phyloP scores from a whole-genome alignment of 306 rosid genomes.

The Sindora glabra region DNA sequence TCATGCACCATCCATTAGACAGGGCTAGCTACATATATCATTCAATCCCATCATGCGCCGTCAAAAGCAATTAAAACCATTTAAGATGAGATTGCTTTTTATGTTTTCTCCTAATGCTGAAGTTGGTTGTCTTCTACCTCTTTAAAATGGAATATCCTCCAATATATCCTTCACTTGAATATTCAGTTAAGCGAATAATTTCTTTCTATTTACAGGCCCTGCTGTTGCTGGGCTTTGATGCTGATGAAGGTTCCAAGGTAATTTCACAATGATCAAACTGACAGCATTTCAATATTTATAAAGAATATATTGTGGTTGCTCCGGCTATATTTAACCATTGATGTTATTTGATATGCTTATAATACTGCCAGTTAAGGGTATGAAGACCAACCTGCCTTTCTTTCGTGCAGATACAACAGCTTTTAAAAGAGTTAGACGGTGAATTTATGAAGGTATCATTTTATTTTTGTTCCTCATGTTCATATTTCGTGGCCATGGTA shows the following conservation, averaged over 20 bases:
- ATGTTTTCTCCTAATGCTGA: too few species aligned
- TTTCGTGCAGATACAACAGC: conserved; percentile 65
- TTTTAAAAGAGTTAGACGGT: conserved; percentile 74
- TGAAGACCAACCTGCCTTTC: conserved; percentile 13
- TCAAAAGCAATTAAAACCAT: too few species aligned
- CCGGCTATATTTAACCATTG: neutral
- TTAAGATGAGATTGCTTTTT: too few species aligned
- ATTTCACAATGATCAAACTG: neutral
- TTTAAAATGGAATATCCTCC: too few species aligned
- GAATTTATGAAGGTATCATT: conserved; percentile 71
- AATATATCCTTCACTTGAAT: too few species aligned
- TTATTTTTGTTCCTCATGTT: neutral
- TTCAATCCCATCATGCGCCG: too few species aligned
- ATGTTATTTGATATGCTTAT: neutral
- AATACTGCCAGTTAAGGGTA: neutral
- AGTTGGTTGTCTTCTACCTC: neutral
- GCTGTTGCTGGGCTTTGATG: conserved; percentile 70
- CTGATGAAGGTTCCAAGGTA: conserved; percentile 69
- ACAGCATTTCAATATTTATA: conserved; percentile 3
- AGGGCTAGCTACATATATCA: too few species aligned
- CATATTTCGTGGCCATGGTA: neutral
- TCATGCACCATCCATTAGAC: too few species aligned
- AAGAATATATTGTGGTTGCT: neutral
- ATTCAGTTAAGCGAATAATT: neutral
- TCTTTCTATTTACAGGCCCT: conserved; percentile 48